Base-by-base conservation (phyloP, 306 rosid species). In the Medicago arabica region DNA sequence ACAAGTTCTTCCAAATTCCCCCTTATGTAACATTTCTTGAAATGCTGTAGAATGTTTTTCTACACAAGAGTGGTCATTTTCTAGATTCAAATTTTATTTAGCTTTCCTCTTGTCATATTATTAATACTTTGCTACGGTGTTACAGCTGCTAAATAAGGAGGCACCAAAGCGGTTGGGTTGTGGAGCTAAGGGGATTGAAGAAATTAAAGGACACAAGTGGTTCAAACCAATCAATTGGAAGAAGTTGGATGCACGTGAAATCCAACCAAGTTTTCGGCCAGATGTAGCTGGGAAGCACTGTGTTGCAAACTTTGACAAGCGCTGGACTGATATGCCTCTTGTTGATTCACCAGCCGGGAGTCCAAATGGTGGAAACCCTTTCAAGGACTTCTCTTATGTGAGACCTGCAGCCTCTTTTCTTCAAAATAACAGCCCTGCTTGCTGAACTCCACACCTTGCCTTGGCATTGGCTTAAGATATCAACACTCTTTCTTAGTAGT, bases 271-370 rank as follows among this genome's bases (percentile, higher is more conserved):
- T 87, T 91, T 94, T 69, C 82, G 95, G 25, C 98, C 98, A 9
- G 91, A 90, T 2, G 96, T 94, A 41, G 90, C 96, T 0, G 98
- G 98, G 39, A 87, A 31, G 85, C 82, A 87, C 46, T 94, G 98
- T 71, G 86, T 94, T 53, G 97, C 98, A 74, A 94, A 94, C 91
- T 94, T 94, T 70, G 98, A 91, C 59, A 91, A 88, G 85, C 83
- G 88, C 74, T 94, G 97, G 98, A 94, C 98, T 1, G 97, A 94
- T 36, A 94, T 94, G 98, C 87, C 98, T 1, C 78, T 94, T 8
- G 90, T 83, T 8, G 97, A 82, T 74, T 94, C 98, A 0, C 98
- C 98, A 0, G 96, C 91, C 7, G 90, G 90, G 50, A 94, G 98
- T 58, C 98, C 98, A 0, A 85, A 82, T 74, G 87, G 85, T 11